Percentiles rank a stretch among this genome's conserved stretches.
Conservation (phyloP, 2,329 filamentous ascomycete genomes). For the Trichoderma koningii region DNA sequence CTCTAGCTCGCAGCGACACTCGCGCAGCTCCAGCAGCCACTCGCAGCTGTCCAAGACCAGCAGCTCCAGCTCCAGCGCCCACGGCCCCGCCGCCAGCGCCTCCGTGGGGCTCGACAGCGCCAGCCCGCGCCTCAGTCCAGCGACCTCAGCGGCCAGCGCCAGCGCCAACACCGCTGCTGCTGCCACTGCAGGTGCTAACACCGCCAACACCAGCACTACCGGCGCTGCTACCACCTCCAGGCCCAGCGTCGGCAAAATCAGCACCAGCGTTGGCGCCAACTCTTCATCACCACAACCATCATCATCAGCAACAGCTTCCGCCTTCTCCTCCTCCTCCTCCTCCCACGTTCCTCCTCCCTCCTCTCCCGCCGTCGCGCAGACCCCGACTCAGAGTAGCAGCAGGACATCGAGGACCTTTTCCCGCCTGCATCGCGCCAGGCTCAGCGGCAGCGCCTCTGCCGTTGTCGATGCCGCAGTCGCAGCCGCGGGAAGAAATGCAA, state of each 20-base stretch:
- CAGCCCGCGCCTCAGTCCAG: constrained; percentile 5
- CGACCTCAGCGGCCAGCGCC: constrained; percentile 1
- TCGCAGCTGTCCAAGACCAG: constrained; percentile 21
- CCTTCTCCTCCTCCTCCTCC: neutral
- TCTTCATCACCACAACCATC: neutral
- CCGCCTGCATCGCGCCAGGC: constrained; percentile 30
- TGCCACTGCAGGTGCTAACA: neutral
- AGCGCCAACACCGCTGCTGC: neutral
- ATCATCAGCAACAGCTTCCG: neutral
- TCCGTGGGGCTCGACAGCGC: constrained; percentile 21
- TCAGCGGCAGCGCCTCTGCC: constrained; percentile 33
- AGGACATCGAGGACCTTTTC: constrained; percentile 12
- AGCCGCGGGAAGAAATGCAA: constrained; percentile 40
- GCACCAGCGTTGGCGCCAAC: neutral
- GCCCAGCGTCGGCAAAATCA: neutral
- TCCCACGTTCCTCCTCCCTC: neutral
- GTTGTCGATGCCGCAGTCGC: constrained; percentile 32
- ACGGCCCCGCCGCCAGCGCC: constrained; percentile 25
- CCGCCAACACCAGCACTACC: neutral
- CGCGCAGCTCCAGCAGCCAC: constrained; percentile 29
- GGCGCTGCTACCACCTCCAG: neutral
- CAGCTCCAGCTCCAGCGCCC: constrained; percentile 7
- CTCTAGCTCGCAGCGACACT: constrained; percentile 8
- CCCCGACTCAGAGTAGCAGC: neutral
- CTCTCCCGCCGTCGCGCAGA: neutral